phyloP scores from a whole-genome alignment of 2,329 filamentous ascomycete species.

The Pseudocercospora cruenta region DNA sequence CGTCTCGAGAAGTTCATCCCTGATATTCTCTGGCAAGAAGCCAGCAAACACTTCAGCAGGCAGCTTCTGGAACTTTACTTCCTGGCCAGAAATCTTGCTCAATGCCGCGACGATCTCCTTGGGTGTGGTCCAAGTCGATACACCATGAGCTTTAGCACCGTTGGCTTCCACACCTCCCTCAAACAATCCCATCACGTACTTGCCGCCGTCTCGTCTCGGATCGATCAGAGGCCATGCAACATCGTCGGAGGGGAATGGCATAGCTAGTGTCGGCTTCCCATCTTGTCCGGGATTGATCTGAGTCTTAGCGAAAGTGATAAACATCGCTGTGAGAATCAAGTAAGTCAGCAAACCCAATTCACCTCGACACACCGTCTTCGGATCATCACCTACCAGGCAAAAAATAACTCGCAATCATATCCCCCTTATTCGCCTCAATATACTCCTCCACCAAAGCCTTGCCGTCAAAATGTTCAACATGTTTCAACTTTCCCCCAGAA shows the following conservation, averaged over 20 bases:
- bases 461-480: slow-evolving; percentile 44
- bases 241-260: slow-evolving; percentile 32
- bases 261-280: slow-evolving; percentile 15
- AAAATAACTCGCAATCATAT: slow-evolving; percentile 33
- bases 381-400: slow-evolving; percentile 22
- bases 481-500: slow-evolving; percentile 37
- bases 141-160: slow-evolving; percentile 32
- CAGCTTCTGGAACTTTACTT: slow-evolving; percentile 33
- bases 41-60: slow-evolving; percentile 30
- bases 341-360: not conserved
- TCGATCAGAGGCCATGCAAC: slow-evolving; percentile 36
- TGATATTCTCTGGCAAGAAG: slow-evolving; percentile 32
- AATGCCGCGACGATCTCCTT: slow-evolving; percentile 32
- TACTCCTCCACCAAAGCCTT: slow-evolving; percentile 44
- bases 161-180: slow-evolving; percentile 32
- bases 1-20: slow-evolving; percentile 36
- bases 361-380: not conserved
- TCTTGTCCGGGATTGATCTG: slow-evolving; percentile 18
- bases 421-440: slow-evolving; percentile 33
- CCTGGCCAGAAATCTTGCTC: slow-evolving; percentile 28
- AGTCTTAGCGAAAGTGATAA: slow-evolving; percentile 23
- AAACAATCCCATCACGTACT: slow-evolving; percentile 37
- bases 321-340: not conserved
- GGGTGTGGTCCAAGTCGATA: slow-evolving; percentile 36
- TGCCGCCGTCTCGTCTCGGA: slow-evolving; percentile 32